A percentile compares a stretch with the other conserved stretches of the same genome.
Conservation (phyloP, 164 flowering plant species). For the Dillenia turbinata region DNA sequence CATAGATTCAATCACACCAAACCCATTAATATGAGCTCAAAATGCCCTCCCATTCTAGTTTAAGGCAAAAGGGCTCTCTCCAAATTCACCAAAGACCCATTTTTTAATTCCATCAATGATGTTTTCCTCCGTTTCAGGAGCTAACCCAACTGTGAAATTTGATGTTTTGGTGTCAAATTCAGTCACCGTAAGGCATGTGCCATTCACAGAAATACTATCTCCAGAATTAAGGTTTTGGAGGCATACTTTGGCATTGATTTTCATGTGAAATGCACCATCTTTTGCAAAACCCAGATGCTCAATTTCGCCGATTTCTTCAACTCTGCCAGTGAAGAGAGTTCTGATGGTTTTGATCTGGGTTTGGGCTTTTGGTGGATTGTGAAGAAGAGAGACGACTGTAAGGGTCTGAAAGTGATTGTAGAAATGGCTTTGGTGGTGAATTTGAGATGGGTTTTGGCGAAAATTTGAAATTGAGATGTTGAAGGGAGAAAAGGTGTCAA, state of each 20-base stretch:
- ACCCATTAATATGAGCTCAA: slow-evolving; percentile 92
- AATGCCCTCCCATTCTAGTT: slow-evolving; percentile 92
- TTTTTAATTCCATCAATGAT: slow-evolving; percentile 50
- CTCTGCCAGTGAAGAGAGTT: slow-evolving; percentile 84
- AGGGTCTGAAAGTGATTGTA: slow-evolving; percentile 10
- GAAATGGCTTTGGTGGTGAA: slow-evolving; percentile 4
- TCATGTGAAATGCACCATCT: slow-evolving; percentile 63
- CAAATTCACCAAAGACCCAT: slow-evolving; percentile 67
- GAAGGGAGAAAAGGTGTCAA: slow-evolving; percentile 2
- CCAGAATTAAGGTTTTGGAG: slow-evolving; percentile 74
- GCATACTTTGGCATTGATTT: slow-evolving; percentile 49
- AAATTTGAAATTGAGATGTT: slow-evolving; percentile 6
- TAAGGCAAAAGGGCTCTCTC: slow-evolving; percentile 52
- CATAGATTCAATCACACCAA: slow-evolving; percentile 65
- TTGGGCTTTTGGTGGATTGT: slow-evolving; percentile 6
- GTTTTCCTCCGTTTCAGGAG: slow-evolving; percentile 86
- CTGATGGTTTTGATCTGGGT: slow-evolving; percentile 11
- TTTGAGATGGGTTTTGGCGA: slow-evolving; percentile 14
- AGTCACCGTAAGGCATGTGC: slow-evolving; percentile 86
- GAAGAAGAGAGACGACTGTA: slow-evolving; percentile 14
- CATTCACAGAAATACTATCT: slow-evolving; percentile 92
- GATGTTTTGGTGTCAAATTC: slow-evolving; percentile 38
- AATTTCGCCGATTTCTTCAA: slow-evolving; percentile 82
- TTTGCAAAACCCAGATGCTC: slow-evolving; percentile 46
- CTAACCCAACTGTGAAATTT: slow-evolving; percentile 67